A percentile compares a stretch with the other conserved stretches of the same genome.
These are phyloP conservation scores for Hylodesmum podocarpum DNA, from an alignment of 306 rosid genomes.

Conservation along the genomic window DNA sequence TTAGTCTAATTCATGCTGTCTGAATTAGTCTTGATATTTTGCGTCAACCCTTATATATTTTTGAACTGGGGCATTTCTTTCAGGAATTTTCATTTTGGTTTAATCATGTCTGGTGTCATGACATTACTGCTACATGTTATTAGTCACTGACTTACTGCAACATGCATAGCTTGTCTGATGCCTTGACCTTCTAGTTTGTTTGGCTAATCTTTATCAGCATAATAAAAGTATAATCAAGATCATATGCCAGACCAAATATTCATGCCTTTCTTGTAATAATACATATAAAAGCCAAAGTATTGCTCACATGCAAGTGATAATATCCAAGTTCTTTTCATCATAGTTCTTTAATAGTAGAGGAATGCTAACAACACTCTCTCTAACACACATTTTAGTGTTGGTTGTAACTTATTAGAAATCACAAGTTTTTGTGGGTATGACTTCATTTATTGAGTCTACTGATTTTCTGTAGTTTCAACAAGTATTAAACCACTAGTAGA, in stretches of 20 bases:
- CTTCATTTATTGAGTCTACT: too few species aligned
- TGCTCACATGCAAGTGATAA: neutral
- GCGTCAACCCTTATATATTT: constrained; percentile 4
- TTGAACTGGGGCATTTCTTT: constrained; percentile 16
- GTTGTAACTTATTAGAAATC: too few species aligned
- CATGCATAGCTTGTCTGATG: neutral
- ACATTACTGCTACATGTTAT: neutral
- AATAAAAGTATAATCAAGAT: constrained; percentile 10
- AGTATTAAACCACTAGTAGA: too few species aligned
- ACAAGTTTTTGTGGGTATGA: too few species aligned
- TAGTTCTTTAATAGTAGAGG: too few species aligned
- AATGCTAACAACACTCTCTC: too few species aligned
- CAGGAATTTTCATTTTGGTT: neutral
- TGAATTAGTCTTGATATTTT: constrained; percentile 11
- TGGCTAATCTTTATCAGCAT: neutral
- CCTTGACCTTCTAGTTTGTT: constrained; percentile 13
- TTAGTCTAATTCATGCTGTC: constrained; percentile 13
- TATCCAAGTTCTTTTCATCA: neutral
- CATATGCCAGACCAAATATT: neutral
- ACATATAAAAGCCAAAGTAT: neutral
- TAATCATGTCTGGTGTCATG: constrained; percentile 5
- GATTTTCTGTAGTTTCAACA: too few species aligned
- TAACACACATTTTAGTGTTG: too few species aligned
- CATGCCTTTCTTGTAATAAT: neutral
- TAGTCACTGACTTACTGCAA: neutral